A percentile compares a stretch with the other conserved stretches of the same genome.
Evolutionary conservation across 176 grass and related monocot genomes (phyloP).

Genomic region (Aegilops longissima): DNA sequence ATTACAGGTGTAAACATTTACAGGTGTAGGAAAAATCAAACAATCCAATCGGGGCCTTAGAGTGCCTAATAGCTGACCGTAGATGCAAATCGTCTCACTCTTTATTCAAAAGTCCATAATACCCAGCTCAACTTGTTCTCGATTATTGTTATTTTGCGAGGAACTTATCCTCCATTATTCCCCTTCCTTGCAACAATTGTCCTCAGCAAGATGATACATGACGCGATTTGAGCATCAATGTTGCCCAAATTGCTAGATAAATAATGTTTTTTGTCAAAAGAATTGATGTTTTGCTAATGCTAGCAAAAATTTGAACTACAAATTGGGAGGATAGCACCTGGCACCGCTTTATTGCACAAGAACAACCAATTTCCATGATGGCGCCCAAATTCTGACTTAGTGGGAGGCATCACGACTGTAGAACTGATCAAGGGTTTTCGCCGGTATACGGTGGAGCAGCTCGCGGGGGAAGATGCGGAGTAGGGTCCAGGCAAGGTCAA

Average conservation of each 20-base stretch:
- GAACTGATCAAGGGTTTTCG: constrained; percentile 82
- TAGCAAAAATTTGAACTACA: not conserved
- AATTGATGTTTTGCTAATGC: not conserved
- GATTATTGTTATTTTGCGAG: not conserved
- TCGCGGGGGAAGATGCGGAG: constrained; percentile 90
- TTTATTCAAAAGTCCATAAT: not conserved
- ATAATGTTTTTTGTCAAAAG: not conserved
- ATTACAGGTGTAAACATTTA: no score
- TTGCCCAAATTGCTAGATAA: not conserved
- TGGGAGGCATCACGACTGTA: constrained; percentile 78
- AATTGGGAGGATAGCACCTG: not conserved
- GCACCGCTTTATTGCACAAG: not conserved
- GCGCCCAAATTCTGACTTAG: constrained; percentile 18
- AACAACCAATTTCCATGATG: not conserved
- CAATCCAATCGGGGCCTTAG: not conserved
- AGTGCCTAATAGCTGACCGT: not conserved
- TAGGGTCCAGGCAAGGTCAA: constrained; percentile 91
- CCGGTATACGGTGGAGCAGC: constrained; percentile 82
- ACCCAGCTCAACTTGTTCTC: not conserved
- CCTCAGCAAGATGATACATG: constrained; percentile 12
- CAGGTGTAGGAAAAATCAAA: no score
- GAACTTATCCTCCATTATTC: not conserved
- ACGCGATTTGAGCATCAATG: not conserved
- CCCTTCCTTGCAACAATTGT: not conserved
- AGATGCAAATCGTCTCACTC: not conserved